Evolutionary conservation across 495 filamentous ascomycete genomes (phyloP).

Genomic region (Xylaria palmicola): DNA sequence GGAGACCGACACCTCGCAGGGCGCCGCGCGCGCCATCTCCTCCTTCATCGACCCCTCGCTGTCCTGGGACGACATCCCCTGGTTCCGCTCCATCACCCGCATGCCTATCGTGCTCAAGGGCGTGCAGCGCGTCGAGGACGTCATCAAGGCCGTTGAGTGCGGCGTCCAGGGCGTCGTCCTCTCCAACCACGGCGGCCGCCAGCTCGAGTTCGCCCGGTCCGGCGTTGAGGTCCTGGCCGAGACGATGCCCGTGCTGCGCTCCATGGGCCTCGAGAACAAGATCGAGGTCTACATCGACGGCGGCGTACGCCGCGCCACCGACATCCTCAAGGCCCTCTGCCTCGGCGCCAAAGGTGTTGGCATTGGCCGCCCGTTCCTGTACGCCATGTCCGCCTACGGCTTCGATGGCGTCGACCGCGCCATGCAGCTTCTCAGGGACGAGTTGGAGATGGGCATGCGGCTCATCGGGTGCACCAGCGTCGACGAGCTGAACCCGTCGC

Average conservation of each 20-base stretch:
- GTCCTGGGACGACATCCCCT: constrained; percentile 91
- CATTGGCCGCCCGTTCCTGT: constrained; percentile 92
- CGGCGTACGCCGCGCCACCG: constrained; percentile 83
- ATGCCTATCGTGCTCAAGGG: constrained; percentile 98
- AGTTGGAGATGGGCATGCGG: constrained; percentile 99
- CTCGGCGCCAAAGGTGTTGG: constrained; percentile 91
- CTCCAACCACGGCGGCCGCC: constrained; percentile 96
- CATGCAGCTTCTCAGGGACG: constrained; percentile 93
- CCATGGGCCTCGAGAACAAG: constrained; percentile 74
- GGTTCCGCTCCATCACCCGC: constrained; percentile 87
- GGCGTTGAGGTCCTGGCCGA: constrained; percentile 94
- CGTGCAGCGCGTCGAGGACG: constrained; percentile 94
- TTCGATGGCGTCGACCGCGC: constrained; percentile 82
- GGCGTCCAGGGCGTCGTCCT: constrained; percentile 92
- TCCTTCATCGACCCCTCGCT: constrained; percentile 92
- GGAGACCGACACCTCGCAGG: constrained; percentile 81
- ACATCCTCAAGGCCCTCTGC: constrained; percentile 95
- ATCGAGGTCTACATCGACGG: constrained; percentile 94
- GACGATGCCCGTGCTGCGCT: constrained; percentile 89
- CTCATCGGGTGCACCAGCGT: constrained; percentile 76
- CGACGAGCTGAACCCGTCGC: constrained; percentile 70
- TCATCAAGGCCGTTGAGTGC: constrained; percentile 75
- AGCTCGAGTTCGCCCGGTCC: constrained; percentile 88
- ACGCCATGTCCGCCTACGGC: constrained; percentile 93
- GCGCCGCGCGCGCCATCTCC: constrained; percentile 85